A percentile compares a stretch with the other conserved stretches of the same genome.
Conservation (phyloP, 2,329 filamentous ascomycete species). For the Bipolaris bicolor region DNA sequence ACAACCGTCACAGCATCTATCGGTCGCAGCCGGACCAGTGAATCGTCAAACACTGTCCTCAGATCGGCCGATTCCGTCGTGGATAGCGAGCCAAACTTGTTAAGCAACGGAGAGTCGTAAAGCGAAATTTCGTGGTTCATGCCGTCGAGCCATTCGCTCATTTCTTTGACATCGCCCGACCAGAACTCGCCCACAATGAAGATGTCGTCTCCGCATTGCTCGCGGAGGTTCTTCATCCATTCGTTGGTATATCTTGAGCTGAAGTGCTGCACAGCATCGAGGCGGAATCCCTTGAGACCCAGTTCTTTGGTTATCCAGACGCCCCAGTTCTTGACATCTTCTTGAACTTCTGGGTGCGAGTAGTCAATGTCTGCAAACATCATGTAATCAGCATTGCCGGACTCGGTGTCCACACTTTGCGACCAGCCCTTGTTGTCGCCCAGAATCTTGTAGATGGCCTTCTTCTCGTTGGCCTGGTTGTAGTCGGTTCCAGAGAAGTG, state of each 20-base stretch:
- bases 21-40: constrained; percentile 62
- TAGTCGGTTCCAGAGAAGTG: constrained; percentile 74
- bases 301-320: constrained; percentile 69
- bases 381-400: constrained; percentile 71
- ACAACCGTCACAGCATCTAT: constrained; percentile 70
- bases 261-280: constrained; percentile 77
- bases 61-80: constrained; percentile 65
- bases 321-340: constrained; percentile 70
- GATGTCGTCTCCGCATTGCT: constrained; percentile 57
- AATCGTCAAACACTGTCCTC: constrained; percentile 66
- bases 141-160: constrained; percentile 63
- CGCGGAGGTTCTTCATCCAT: constrained; percentile 65
- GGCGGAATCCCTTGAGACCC: constrained; percentile 68
- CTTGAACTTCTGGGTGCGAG: constrained; percentile 61
- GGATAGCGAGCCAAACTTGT: constrained; percentile 69
- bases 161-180: constrained; percentile 62
- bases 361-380: constrained; percentile 78
- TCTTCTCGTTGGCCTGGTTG: constrained; percentile 62
- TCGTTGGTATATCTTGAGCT: constrained; percentile 68
- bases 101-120: constrained; percentile 72
- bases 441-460: constrained; percentile 69
- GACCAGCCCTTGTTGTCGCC: constrained; percentile 70
- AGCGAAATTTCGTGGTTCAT: constrained; percentile 63
- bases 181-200: constrained; percentile 75
- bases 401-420: constrained; percentile 64